Percentiles rank a stretch among this genome's conserved stretches.
These are phyloP conservation scores for Fusarium illudens DNA, from an alignment of 2,329 filamentous ascomycete species.

Conservation along the genomic window DNA sequence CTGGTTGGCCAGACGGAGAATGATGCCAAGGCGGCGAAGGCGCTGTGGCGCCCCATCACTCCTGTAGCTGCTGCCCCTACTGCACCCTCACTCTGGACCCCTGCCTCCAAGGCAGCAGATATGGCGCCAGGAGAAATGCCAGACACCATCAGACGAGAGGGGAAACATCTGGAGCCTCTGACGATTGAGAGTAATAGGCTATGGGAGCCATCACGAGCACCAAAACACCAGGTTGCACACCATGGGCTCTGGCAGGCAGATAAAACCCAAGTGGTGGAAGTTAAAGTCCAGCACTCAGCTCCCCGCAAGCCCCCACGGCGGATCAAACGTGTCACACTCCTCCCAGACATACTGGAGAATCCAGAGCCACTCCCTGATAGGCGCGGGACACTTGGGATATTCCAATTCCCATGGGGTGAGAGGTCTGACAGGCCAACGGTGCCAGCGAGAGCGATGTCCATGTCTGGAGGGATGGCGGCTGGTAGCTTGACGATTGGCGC, in stretches of 20 bases:
- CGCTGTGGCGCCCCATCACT: conserved; percentile 34
- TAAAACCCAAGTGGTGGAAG: conserved; percentile 26
- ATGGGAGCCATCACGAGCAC: conserved; percentile 27
- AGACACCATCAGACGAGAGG: conserved; percentile 12
- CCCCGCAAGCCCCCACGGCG: conserved; percentile 64
- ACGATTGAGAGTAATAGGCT: conserved; percentile 35
- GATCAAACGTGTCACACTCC: conserved; percentile 64
- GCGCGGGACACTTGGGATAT: conserved; percentile 68
- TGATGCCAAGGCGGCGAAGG: conserved; percentile 30
- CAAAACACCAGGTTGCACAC: conserved; percentile 5
- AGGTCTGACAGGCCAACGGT: conserved; percentile 64
- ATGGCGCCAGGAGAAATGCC: conserved; percentile 15
- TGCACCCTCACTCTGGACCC: conserved; percentile 37
- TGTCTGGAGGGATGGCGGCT: not conserved
- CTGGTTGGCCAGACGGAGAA: conserved; percentile 22
- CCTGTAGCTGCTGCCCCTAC: conserved; percentile 18
- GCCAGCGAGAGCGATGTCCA: conserved; percentile 51
- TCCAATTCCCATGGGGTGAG: conserved; percentile 73
- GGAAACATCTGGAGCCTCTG: conserved; percentile 26
- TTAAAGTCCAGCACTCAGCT: conserved; percentile 49
- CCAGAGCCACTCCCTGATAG: conserved; percentile 67
- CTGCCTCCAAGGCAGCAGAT: conserved; percentile 17
- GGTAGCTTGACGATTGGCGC: conserved; percentile 52
- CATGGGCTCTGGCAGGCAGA: conserved; percentile 33
- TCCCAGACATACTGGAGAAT: conserved; percentile 71